Conservation (phyloP, 768 basidiomycete species). For the Cubamyces lactineus region DNA sequence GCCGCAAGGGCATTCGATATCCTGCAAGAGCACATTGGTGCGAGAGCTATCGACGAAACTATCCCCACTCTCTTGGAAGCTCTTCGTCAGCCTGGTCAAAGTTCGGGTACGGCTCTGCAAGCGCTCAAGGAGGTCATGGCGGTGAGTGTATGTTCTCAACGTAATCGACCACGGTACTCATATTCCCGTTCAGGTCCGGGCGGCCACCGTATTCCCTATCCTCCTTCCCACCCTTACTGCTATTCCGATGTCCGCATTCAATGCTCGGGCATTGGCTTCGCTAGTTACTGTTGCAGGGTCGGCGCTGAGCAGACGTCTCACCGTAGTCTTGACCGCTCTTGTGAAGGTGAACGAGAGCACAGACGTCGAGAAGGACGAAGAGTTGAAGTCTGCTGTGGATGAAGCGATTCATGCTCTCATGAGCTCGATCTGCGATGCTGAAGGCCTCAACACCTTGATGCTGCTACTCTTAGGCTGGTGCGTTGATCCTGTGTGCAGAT, state of each 20-base stretch:
- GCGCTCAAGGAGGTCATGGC: slow-evolving; percentile 94
- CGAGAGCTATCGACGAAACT: slow-evolving; percentile 92
- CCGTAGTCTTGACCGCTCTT: slow-evolving; percentile 75
- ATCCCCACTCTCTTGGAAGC: slow-evolving; percentile 95
- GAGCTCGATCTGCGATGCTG: slow-evolving; percentile 77
- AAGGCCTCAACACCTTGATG: slow-evolving; percentile 91
- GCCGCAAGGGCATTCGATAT: slow-evolving; percentile 90
- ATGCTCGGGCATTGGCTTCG: slow-evolving; percentile 86
- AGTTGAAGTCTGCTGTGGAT: slow-evolving; percentile 68
- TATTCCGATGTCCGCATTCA: slow-evolving; percentile 92
- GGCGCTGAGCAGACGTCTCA: slow-evolving; percentile 84
- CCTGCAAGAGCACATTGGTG: slow-evolving; percentile 89
- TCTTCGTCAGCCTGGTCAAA: slow-evolving; percentile 87
- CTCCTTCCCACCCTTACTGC: slow-evolving; percentile 92
- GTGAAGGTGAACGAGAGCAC: slow-evolving; percentile 77
- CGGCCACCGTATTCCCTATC: slow-evolving; percentile 95
- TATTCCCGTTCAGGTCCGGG: slow-evolving; percentile 67
- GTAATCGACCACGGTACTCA: neutral
- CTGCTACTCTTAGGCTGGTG: slow-evolving; percentile 87
- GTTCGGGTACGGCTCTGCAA: slow-evolving; percentile 93
- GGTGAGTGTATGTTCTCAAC: slow-evolving; percentile 48
- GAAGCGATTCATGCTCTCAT: slow-evolving; percentile 78
- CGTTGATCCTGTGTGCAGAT: slow-evolving; percentile 28
- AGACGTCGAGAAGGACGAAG: slow-evolving; percentile 56
- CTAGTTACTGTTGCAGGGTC: slow-evolving; percentile 93